Base-by-base conservation (phyloP, 495 filamentous ascomycete species). In the Trichoderma asperelloides region DNA sequence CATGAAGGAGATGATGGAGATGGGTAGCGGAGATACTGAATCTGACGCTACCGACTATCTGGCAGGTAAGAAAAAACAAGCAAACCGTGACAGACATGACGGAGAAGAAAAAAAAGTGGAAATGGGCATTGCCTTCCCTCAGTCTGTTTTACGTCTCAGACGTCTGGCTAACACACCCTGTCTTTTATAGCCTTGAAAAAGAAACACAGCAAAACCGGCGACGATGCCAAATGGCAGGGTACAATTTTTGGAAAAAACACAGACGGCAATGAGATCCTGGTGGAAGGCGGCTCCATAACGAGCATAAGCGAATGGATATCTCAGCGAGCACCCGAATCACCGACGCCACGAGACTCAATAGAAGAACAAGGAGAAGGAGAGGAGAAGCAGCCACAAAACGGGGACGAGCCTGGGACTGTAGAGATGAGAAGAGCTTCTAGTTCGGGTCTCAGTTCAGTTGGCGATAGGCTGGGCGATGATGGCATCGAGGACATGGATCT, bases 151-250 rank as follows among this genome's bases (percentile, higher is more conserved):
- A 25, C 16, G 25, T 4, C 18, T 28, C 30, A 4, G 0, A 40
- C 30, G 1, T 25, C 7, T 60, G 62, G 37, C n/a, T 40, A 23
- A 16, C 21, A 45, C 45, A 25, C 74, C 74, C 45, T 73, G 23
- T 43, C 13, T 4, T 43, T 63, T 25, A 28, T 68, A 83, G 84
- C 85, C 3, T 78, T 96, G 67, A 95, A 93, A 75, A 90, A 91
- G 73, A 94, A 92, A 68, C 89, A 94, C 74, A 91, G 85, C 75
- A 93, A 93, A 72, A 90, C 86, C 4, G 80, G 77, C 40, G 91
- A 95, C 69, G 91, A 94, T 69, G 86, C 88, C 12, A 85, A 92
- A 69, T 96, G 88, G 75, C 82, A 87, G 40, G 91, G 91, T 3
- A 96, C 93, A 5, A 81, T 92, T 0, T 76, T 97, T 13, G 93